These are phyloP conservation scores for Polyplosphaeria fusca DNA, from an alignment of 495 filamentous ascomycete genomes.

Conservation along the genomic window DNA sequence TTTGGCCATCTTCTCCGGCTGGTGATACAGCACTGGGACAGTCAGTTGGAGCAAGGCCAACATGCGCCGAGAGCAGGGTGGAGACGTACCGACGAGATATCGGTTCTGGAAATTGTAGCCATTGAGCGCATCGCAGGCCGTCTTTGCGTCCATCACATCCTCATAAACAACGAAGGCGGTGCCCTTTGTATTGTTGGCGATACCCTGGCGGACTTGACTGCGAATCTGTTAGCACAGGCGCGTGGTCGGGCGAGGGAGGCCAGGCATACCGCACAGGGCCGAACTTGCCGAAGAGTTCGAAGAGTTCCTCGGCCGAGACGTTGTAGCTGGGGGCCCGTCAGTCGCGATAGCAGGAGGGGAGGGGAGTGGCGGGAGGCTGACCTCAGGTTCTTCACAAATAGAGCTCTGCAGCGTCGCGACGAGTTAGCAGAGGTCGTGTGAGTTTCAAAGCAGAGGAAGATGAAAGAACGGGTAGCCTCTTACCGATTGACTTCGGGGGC, in stretches of 20 bases:
- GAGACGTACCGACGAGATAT: constrained; percentile 88
- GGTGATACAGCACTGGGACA: constrained; percentile 83
- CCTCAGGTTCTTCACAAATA: constrained; percentile 98
- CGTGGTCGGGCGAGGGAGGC: neutral
- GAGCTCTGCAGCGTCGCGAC: constrained; percentile 59
- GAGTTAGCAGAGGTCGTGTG: constrained; percentile 29
- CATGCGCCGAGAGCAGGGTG: neutral
- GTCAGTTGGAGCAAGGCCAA: neutral
- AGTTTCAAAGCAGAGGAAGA: constrained; percentile 22
- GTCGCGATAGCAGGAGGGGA: neutral
- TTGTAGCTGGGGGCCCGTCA: constrained; percentile 65
- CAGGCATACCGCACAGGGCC: constrained; percentile 79
- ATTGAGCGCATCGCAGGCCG: constrained; percentile 98
- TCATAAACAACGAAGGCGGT: constrained; percentile 99
- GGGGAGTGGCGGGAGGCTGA: constrained; percentile 42
- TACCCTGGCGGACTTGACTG: constrained; percentile 98
- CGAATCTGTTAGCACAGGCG: constrained; percentile 5
- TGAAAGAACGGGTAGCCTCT: constrained; percentile 46
- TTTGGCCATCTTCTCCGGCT: constrained; percentile 93
- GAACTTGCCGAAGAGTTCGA: constrained; percentile 93
- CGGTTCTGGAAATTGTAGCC: constrained; percentile 99
- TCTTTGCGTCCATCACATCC: constrained; percentile 98
- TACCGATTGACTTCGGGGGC: constrained; percentile 95
- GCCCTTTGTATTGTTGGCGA: constrained; percentile 94
- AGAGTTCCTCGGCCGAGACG: constrained; percentile 89